Base-by-base conservation (phyloP, 208 protist genomes). In the Naegleria fowleri region DNA sequence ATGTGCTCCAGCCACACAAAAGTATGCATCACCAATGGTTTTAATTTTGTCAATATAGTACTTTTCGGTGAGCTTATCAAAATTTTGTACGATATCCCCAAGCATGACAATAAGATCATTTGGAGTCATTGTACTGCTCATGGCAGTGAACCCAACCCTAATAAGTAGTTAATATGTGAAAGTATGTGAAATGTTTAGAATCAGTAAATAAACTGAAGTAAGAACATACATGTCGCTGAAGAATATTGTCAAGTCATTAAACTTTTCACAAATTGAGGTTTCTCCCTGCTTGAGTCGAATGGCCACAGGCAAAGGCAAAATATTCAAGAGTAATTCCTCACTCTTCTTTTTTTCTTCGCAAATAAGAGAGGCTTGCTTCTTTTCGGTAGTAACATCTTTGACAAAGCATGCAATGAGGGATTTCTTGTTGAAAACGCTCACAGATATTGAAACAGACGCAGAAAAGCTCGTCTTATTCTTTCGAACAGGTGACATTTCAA, bases 91-190 rank as follows among this genome's bases (percentile, higher is more conserved):
- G 39, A 91, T 89, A 33, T 9, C 33, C 29, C 52, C 29, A 13
- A 91, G 59, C 19, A 91, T 33, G 6, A 22, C 11, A n/a, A 88
- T 48, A 4, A 91, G 38, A 4, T 39, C 55, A 55, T 41, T 59
- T 22, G 94, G 85, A n/a, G 89, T 75, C 75, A 94, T 91, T 52
- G 91, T 16, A 29, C 38, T 38, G 0, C 25, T 83, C 91, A 94
- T 92, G 76, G 95, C 89, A 39, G 93, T 93, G 58, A 95, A 95
- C 36, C 92, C 25, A 51, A 88, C 84, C 43, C 43, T 48, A 48
- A n/a, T n/a, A n/a, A n/a, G n/a, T n/a, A n/a, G n/a, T n/a, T n/a
- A n/a, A n/a, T n/a, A n/a, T n/a, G n/a, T n/a, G n/a, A n/a, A n/a
- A n/a, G n/a, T n/a, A n/a, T n/a, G n/a, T n/a, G n/a, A n/a, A n/a